Conservation (phyloP, 2,329 filamentous ascomycete species). For the Emergomyces pasteurianus region DNA sequence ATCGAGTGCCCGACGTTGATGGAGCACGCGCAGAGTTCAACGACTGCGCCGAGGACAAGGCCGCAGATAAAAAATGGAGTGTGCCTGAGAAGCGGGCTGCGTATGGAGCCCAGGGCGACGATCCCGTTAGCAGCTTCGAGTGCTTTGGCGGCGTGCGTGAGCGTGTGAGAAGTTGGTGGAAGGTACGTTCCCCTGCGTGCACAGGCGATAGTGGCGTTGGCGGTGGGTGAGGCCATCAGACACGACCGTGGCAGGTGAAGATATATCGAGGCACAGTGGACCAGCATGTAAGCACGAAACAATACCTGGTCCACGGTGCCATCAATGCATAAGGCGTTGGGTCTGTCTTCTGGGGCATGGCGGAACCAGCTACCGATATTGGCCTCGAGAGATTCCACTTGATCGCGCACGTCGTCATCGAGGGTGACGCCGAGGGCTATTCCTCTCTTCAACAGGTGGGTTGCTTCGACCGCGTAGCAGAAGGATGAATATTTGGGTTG, state of each 20-base stretch:
- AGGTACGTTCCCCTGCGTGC: conserved; percentile 28
- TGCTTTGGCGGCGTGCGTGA: conserved; percentile 62
- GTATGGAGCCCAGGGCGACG: conserved; percentile 55
- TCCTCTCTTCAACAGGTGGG: conserved; percentile 65
- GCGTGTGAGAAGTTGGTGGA: conserved; percentile 29
- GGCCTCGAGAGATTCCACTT: conserved; percentile 48
- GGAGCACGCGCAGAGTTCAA: conserved; percentile 70
- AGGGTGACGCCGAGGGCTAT: conserved; percentile 37
- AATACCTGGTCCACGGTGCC: conserved; percentile 77
- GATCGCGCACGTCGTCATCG: conserved; percentile 36
- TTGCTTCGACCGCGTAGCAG: conserved; percentile 70
- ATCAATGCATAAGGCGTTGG: conserved; percentile 54
- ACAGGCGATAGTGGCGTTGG: conserved; percentile 37
- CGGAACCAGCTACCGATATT: conserved; percentile 62
- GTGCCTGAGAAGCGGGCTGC: conserved; percentile 52
- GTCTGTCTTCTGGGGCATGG: conserved; percentile 62
- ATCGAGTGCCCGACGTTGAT: conserved; percentile 45
- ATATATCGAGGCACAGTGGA: conserved; percentile 51
- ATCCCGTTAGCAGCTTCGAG: conserved; percentile 69
- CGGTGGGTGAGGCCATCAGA: conserved; percentile 44
- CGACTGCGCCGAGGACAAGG: conserved; percentile 64
- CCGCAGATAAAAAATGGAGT: conserved; percentile 78
- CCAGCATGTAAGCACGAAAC: conserved; percentile 81
- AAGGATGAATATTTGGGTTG: conserved; percentile 65
- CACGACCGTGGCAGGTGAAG: conserved; percentile 71